Percentiles rank a stretch among this genome's conserved stretches.
Conservation (phyloP, 208 protist species). For the Wallacemonas sp. region DNA sequence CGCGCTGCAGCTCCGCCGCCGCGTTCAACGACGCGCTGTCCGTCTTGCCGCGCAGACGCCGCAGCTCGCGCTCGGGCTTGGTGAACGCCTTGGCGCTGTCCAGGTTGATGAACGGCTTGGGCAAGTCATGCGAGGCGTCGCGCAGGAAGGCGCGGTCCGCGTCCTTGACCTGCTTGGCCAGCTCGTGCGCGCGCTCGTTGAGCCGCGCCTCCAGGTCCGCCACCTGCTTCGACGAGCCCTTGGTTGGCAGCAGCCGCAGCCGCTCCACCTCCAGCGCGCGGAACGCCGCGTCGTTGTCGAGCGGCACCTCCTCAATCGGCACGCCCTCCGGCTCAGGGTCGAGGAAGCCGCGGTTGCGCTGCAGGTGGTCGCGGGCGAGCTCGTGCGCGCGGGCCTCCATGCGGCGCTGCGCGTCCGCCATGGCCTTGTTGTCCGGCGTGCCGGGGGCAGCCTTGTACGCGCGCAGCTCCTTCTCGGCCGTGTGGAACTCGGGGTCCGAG, state of each 20-base stretch:
- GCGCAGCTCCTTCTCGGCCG: slow-evolving; percentile 64
- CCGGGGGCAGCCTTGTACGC: slow-evolving; percentile 31
- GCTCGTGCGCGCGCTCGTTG: slow-evolving; percentile 60
- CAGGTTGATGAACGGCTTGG: slow-evolving; percentile 40
- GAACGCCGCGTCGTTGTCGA: slow-evolving; percentile 58
- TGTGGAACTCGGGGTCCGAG: slow-evolving; percentile 54
- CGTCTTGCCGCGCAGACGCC: slow-evolving; percentile 19
- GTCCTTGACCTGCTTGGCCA: slow-evolving; percentile 57
- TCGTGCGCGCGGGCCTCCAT: slow-evolving; percentile 62
- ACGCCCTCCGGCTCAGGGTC: slow-evolving; percentile 75
- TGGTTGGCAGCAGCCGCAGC: slow-evolving; percentile 34
- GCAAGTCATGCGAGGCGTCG: slow-evolving; percentile 47
- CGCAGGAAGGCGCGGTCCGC: slow-evolving; percentile 54
- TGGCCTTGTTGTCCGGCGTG: slow-evolving; percentile 16
- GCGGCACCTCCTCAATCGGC: slow-evolving; percentile 52
- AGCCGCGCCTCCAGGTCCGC: slow-evolving; percentile 47
- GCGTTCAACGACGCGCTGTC: slow-evolving; percentile 21
- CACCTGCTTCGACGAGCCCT: slow-evolving; percentile 30
- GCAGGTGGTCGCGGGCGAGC: slow-evolving; percentile 58
- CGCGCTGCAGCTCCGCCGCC: slow-evolving; percentile 16
- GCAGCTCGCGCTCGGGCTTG: slow-evolving; percentile 51
- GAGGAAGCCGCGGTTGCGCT: slow-evolving; percentile 56
- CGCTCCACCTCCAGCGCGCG: slow-evolving; percentile 41
- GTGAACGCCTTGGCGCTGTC: slow-evolving; percentile 51
- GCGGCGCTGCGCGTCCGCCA: slow-evolving; percentile 37